Evolutionary conservation across 192 early-diverging fungal species (phyloP).

Genomic region (Coemansia sp.): DNA sequence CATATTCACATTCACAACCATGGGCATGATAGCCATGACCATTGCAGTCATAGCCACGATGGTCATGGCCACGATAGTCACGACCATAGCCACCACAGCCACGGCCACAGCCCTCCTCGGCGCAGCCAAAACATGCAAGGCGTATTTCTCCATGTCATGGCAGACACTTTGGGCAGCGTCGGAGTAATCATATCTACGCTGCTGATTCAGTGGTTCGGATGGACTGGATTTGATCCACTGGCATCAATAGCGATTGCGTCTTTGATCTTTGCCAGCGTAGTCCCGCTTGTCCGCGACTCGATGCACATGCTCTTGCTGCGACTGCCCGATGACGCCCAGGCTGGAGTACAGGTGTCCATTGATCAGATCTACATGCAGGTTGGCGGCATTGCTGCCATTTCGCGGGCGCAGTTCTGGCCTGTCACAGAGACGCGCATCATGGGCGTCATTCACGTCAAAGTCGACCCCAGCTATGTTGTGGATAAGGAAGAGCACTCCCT

Average conservation of each 20-base stretch:
- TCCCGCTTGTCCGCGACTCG: slow-evolving; percentile 81
- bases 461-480: slow-evolving; percentile 11
- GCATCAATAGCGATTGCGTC: slow-evolving; percentile 91
- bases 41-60: slow-evolving; percentile 50
- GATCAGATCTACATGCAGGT: slow-evolving; percentile 19
- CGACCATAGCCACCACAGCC: slow-evolving; percentile 18
- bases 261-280: slow-evolving; percentile 83
- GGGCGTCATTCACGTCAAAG: slow-evolving; percentile 33
- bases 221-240: slow-evolving; percentile 95
- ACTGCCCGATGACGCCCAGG: slow-evolving; percentile 43
- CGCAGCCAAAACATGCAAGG: slow-evolving; percentile 90
- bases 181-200: slow-evolving; percentile 96
- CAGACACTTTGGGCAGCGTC: slow-evolving; percentile 93
- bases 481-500: slow-evolving; percentile 32
- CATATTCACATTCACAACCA: slow-evolving; percentile 12
- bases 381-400: slow-evolving; percentile 13
- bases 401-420: slow-evolving; percentile 53
- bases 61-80: slow-evolving; percentile 61
- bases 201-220: slow-evolving; percentile 86
- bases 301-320: slow-evolving; percentile 60
- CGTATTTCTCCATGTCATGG: slow-evolving; percentile 93
- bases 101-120: slow-evolving; percentile 58
- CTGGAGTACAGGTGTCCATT: slow-evolving; percentile 26
- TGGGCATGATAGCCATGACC: slow-evolving; percentile 33
- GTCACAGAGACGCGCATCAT: slow-evolving; percentile 50